Evolutionary conservation across 257 asterid genomes (phyloP).

Genomic region (Craterostigma plantagineum): DNA sequence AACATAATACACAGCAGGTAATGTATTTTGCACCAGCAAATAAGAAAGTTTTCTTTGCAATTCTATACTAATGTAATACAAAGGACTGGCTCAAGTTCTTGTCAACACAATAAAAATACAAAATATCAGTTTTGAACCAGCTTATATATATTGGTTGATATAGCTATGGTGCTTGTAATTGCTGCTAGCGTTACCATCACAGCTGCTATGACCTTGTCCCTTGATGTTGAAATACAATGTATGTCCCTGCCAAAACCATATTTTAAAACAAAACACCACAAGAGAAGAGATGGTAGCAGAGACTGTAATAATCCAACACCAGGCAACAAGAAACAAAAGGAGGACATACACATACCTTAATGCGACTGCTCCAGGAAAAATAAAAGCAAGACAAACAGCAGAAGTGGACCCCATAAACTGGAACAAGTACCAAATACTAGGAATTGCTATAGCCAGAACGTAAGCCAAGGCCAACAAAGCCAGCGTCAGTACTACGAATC

Average conservation of each 20-base stretch:
- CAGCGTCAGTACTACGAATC: conserved; percentile 46
- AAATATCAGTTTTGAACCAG: conserved; percentile 10
- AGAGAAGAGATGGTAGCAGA: not conserved
- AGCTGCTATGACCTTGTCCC: conserved; percentile 60
- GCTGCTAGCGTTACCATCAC: conserved; percentile 48
- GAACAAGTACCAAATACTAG: conserved; percentile 83
- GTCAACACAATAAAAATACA: no score
- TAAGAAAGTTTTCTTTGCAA: no score
- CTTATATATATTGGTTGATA: conserved; percentile 61
- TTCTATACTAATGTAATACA: no score
- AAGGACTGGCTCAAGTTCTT: no score
- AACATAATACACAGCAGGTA: no score
- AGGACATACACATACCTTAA: conserved; percentile 36
- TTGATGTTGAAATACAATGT: conserved; percentile 52
- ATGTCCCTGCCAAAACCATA: conserved; percentile 37
- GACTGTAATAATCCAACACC: no score
- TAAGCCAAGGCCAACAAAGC: conserved; percentile 41
- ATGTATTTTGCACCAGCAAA: no score
- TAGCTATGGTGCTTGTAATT: conserved; percentile 59
- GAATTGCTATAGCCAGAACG: conserved; percentile 48
- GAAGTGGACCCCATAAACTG: conserved; percentile 95
- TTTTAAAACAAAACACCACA: not conserved
- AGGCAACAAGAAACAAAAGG: no score
- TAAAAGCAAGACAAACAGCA: conserved; percentile 80
- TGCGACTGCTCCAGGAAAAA: conserved; percentile 71